These are phyloP conservation scores for Alternaria ethzedia DNA, from an alignment of 2,329 filamentous ascomycete genomes.

Conservation along the genomic window DNA sequence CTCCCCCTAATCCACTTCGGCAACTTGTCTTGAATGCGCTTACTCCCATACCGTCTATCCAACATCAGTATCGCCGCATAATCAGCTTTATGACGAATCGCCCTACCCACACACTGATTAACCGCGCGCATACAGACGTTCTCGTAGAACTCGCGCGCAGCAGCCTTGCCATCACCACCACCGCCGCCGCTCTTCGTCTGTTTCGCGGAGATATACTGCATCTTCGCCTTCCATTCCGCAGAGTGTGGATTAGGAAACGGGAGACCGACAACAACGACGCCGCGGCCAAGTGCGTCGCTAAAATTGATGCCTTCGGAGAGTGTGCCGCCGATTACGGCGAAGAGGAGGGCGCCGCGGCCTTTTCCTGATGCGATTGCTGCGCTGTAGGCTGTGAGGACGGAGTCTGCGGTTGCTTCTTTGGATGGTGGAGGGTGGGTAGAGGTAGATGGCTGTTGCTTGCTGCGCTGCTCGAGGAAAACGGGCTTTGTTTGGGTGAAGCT, in stretches of 20 bases:
- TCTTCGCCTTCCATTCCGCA: slow-evolving; percentile 90
- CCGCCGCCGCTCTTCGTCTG: slow-evolving; percentile 47
- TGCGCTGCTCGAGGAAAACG: slow-evolving; percentile 48
- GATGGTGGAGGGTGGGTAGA: slow-evolving; percentile 65
- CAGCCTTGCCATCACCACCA: slow-evolving; percentile 51
- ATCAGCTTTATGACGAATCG: slow-evolving; percentile 85
- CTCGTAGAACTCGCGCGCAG: slow-evolving; percentile 83
- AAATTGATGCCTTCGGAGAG: slow-evolving; percentile 99
- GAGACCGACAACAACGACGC: slow-evolving; percentile 88
- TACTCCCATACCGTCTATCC: slow-evolving; percentile 78
- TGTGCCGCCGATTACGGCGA: slow-evolving; percentile 92
- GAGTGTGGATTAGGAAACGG: slow-evolving; percentile 91
- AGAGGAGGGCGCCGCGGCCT: slow-evolving; percentile 74
- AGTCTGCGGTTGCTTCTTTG: slow-evolving; percentile 64
- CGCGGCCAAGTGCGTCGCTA: slow-evolving; percentile 85
- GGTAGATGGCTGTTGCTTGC: slow-evolving; percentile 57
- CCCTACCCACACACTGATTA: slow-evolving; percentile 93
- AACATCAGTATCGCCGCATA: slow-evolving; percentile 90
- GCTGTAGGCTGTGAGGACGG: slow-evolving; percentile 75
- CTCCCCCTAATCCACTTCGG: slow-evolving; percentile 87
- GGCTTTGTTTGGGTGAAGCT: slow-evolving; percentile 65
- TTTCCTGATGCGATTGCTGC: slow-evolving; percentile 61
- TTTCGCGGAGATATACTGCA: slow-evolving; percentile 80
- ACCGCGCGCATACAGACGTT: slow-evolving; percentile 97
- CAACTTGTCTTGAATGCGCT: slow-evolving; percentile 77